phyloP scores from a whole-genome alignment of 805 yeast genomes.

The Nakazawaea peltata region DNA sequence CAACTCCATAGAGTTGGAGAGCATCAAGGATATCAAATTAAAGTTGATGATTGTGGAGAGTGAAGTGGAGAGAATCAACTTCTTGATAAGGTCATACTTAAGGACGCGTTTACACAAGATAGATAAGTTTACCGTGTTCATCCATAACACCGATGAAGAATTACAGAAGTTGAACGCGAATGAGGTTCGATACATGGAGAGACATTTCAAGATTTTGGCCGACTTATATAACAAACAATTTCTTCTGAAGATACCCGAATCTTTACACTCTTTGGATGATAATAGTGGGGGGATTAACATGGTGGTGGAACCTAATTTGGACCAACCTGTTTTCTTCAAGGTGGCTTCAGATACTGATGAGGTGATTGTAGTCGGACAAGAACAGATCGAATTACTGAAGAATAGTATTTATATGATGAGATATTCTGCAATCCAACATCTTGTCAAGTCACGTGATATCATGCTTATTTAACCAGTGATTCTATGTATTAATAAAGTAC shows the following conservation, averaged over 20 bases:
- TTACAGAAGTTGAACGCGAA: constrained; percentile 40
- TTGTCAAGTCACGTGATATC: constrained; percentile 16
- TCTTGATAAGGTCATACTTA: constrained; percentile 70
- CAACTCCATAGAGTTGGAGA: constrained; percentile 69
- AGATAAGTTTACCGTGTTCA: constrained; percentile 58
- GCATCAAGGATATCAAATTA: constrained; percentile 61
- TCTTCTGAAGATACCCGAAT: constrained; percentile 57
- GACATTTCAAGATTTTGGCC: constrained; percentile 56
- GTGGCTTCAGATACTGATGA: constrained; percentile 32
- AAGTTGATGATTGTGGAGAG: constrained; percentile 82
- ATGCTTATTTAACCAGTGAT: constrained; percentile 5
- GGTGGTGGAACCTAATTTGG: constrained; percentile 73
- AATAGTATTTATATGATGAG: constrained; percentile 74
- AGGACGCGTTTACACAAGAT: constrained; percentile 72
- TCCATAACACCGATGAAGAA: constrained; percentile 35
- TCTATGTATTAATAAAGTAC: too few species aligned
- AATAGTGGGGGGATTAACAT: constrained; percentile 58
- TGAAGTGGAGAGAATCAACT: constrained; percentile 82
- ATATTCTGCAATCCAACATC: constrained; percentile 34
- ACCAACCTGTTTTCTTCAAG: constrained; percentile 69
- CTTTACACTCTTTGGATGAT: constrained; percentile 70
- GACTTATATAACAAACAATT: constrained; percentile 63
- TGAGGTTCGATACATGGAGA: constrained; percentile 60
- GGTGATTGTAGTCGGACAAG: constrained; percentile 38
- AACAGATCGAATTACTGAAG: constrained; percentile 45